Conservation (phyloP, 805 yeast genomes). For the Ogataea pilisensis region DNA sequence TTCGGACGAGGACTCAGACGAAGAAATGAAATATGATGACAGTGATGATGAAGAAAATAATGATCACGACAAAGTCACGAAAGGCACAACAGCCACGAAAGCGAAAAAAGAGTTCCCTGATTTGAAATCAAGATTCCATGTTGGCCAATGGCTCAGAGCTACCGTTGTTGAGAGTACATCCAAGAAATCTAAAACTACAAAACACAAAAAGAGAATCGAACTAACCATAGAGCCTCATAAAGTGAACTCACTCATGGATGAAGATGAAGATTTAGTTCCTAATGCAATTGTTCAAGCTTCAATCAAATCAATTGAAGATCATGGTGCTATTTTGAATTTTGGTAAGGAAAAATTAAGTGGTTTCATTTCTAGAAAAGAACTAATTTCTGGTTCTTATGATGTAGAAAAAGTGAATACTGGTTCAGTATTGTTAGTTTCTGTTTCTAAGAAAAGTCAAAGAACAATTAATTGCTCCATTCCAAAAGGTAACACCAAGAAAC, state of each 20-base stretch:
- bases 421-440: constrained; percentile 61
- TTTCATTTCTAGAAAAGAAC: constrained; percentile 70
- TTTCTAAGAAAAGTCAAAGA: constrained; percentile 50
- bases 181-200: constrained; percentile 32
- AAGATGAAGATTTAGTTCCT: constrained; percentile 57
- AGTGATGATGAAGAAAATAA: constrained; percentile 31
- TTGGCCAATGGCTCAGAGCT: constrained; percentile 89
- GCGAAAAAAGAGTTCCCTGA: constrained; percentile 48
- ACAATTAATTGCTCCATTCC: constrained; percentile 54
- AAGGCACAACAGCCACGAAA: constrained; percentile 17
- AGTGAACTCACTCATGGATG: constrained; percentile 57
- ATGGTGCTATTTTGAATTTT: constrained; percentile 73
- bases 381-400: constrained; percentile 36
- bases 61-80: constrained; percentile 25
- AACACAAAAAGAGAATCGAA: constrained; percentile 56
- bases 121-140: constrained; percentile 47
- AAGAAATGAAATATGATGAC: constrained; percentile 17
- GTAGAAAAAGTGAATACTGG: constrained; percentile 47
- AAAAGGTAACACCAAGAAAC: constrained; percentile 42
- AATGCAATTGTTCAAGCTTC: constrained; percentile 73
- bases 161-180: constrained; percentile 53
- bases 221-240: constrained; percentile 69
- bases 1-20: constrained; percentile 22
- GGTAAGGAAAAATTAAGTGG: constrained; percentile 61
- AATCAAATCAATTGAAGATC: constrained; percentile 82